Evolutionary conservation across 2,329 filamentous ascomycete species (phyloP).

Genomic region (Bipolaris bicolor): DNA sequence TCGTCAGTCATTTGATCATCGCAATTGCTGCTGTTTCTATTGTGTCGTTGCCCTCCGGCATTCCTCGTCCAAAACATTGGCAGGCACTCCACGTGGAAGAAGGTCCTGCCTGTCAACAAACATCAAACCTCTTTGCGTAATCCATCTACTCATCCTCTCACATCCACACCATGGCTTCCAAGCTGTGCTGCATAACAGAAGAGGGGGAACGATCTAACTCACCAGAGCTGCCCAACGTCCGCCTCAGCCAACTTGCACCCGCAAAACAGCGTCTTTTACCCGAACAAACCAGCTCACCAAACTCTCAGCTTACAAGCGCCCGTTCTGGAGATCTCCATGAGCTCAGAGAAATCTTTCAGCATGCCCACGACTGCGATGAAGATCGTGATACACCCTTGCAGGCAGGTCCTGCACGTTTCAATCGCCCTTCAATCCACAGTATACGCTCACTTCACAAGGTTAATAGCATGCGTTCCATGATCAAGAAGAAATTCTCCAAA

Average conservation of each 20-base stretch:
- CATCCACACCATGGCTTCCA: conserved; percentile 35
- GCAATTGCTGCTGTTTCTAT: neutral
- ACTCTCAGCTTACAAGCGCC: conserved; percentile 40
- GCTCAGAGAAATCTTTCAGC: conserved; percentile 43
- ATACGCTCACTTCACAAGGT: conserved; percentile 44
- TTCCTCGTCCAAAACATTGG: neutral
- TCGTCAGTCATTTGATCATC: too few relatives aligned
- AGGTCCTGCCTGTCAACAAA: conserved; percentile 4
- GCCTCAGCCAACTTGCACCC: conserved; percentile 35
- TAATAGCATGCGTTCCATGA: conserved; percentile 44
- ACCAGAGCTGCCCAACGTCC: conserved; percentile 44
- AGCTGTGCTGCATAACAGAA: conserved; percentile 43
- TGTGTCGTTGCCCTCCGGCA: neutral
- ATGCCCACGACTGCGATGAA: conserved; percentile 25
- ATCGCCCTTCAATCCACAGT: conserved; percentile 38
- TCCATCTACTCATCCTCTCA: neutral
- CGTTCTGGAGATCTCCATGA: conserved; percentile 42
- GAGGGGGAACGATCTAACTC: conserved; percentile 35
- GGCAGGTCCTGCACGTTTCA: conserved; percentile 28
- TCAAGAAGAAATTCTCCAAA: conserved; percentile 42
- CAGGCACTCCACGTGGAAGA: conserved; percentile 10
- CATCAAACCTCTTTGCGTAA: neutral
- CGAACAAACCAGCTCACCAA: conserved; percentile 22
- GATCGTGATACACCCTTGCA: conserved; percentile 21
- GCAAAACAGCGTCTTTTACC: conserved; percentile 35